These are phyloP conservation scores for Sphaerostilbella broomeana DNA, from an alignment of 2,329 filamentous ascomycete genomes.

Conservation along the genomic window DNA sequence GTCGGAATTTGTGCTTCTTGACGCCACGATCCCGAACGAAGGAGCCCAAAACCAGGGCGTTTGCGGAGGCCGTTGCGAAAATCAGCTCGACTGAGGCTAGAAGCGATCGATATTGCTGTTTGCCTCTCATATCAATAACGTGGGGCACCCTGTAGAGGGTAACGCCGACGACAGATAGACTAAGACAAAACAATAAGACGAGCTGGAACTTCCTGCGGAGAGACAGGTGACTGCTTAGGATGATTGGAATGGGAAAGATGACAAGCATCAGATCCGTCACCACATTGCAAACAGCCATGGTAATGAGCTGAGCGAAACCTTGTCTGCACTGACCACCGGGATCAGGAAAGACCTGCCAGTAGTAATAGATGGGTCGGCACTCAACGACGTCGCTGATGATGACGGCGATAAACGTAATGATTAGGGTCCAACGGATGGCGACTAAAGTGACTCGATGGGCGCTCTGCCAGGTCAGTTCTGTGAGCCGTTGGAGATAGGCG, in stretches of 20 bases:
- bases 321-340: conserved; percentile 80
- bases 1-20: conserved; percentile 81
- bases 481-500: conserved; percentile 85
- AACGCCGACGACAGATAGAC: conserved; percentile 70
- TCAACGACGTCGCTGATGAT: conserved; percentile 76
- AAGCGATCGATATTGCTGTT: conserved; percentile 81
- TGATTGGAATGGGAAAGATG: conserved; percentile 82
- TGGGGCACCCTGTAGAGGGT: conserved; percentile 76
- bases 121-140: conserved; percentile 63
- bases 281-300: conserved; percentile 84
- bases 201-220: conserved; percentile 74
- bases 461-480: conserved; percentile 71
- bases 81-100: conserved; percentile 86
- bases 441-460: conserved; percentile 66
- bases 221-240: conserved; percentile 70
- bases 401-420: conserved; percentile 72
- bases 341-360: conserved; percentile 80
- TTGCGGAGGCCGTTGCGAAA: conserved; percentile 80
- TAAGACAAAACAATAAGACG: conserved; percentile 74
- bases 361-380: conserved; percentile 68
- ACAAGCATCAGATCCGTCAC: conserved; percentile 84
- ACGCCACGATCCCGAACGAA: conserved; percentile 86
- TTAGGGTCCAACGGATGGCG: conserved; percentile 67
- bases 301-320: conserved; percentile 79
- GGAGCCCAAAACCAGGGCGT: conserved; percentile 82